Base-by-base conservation (phyloP, 495 filamentous ascomycete genomes). In the Hypoxylon lienhwacheense region DNA sequence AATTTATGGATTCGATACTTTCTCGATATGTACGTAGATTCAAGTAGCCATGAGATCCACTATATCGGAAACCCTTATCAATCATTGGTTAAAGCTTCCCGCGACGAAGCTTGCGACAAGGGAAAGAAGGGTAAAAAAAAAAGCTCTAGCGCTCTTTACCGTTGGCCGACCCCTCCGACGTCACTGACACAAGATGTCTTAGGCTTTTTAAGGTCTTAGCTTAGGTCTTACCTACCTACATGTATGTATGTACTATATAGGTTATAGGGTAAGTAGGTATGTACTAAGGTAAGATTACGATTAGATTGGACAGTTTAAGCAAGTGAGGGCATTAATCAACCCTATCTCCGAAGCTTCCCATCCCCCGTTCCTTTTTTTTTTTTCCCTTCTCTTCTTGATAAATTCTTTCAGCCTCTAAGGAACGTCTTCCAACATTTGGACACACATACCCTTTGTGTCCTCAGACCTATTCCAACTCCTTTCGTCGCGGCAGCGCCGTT, bases 271-370 rank as follows among this genome's bases (percentile, higher is more conserved):
- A n/a, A n/a, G n/a, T n/a, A n/a, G n/a, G n/a, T n/a, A n/a, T n/a
- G n/a, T n/a, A n/a, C n/a, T n/a, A n/a, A n/a, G 16, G 19, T 10
- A 44, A 44, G 41, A 17, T 3, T 12, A 22, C 17, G 20, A 41
- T 21, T 32, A 4, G 34, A 28, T 53, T 45, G 48, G 37, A 25
- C 12, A n/a, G 26, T 36, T 12, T 1, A 15, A 14, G 24, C 36
- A n/a, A 34, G 24, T n/a, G 15, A 19, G 24, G 29, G 37, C 45
- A 49, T 16, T 25, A 33, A 35, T 15, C 34, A 43, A 8, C n/a
- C 39, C 45, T 49, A 56, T 49, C 53, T 54, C 53, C 53, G 53
- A 45, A 34, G n/a, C 39, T 43, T 49, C 45, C n/a, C 53, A 29
- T 26, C 26, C 31, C 31, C 37, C 31, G 14, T 45, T 37, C 15